Percentiles rank a stretch among this genome's conserved stretches.
These are phyloP conservation scores for Ustilago sp. DNA, from an alignment of 1,284 basidiomycete genomes.

Conservation along the genomic window DNA sequence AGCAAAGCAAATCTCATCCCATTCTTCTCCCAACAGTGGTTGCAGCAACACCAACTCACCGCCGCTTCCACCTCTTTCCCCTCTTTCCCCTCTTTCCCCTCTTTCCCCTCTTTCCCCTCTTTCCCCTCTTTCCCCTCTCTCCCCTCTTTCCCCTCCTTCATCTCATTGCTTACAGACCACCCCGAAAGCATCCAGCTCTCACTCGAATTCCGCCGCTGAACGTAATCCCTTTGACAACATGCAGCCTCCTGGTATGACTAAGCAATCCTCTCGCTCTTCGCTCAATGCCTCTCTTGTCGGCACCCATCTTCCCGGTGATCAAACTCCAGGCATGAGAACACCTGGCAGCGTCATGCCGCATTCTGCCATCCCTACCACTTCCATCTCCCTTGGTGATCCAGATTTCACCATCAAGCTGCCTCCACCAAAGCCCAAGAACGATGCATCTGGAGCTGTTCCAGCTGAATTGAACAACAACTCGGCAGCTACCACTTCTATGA, in stretches of 20 bases:
- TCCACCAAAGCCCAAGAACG: conserved; percentile 53
- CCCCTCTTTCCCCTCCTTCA: background rate
- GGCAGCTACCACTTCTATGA: conserved; percentile 9
- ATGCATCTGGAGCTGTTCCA: conserved; percentile 6
- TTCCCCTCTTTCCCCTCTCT: background rate
- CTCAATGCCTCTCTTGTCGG: conserved; percentile 44
- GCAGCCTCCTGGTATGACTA: conserved; percentile 39
- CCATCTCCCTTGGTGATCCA: conserved; percentile 55
- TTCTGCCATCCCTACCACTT: conserved; percentile 60
- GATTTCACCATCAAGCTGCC: conserved; percentile 69
- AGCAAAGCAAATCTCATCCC: background rate
- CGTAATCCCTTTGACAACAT: conserved; percentile 64
- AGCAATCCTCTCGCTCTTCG: conserved; percentile 41
- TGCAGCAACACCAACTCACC: background rate
- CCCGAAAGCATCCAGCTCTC: conserved; percentile 56
- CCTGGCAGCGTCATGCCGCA: conserved; percentile 62
- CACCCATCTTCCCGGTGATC: conserved; percentile 34
- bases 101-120: too few species aligned
- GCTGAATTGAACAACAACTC: background rate
- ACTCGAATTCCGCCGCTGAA: conserved; percentile 53
- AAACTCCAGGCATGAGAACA: conserved; percentile 60
- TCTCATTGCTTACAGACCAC: conserved; percentile 40
- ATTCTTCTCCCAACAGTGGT: too few species aligned
- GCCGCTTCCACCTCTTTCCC: background rate
- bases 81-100: conserved; percentile 1